Percentiles rank a stretch among this genome's conserved stretches.
These are phyloP conservation scores for Pinus taeda DNA, from an alignment of 75 land plant species.

Conservation along the genomic window DNA sequence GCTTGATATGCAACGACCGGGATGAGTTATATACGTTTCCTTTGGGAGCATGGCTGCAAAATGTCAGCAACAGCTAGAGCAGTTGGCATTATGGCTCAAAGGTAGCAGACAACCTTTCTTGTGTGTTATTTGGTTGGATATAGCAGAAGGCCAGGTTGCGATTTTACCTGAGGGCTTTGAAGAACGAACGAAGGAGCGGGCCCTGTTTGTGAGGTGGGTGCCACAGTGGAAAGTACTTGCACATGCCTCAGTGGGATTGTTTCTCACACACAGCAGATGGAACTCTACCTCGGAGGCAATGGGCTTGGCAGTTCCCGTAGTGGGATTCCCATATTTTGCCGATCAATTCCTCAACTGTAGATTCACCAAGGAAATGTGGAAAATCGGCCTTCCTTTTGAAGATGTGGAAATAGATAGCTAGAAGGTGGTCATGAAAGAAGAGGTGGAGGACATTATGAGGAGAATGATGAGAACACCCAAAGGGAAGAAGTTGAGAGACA, in stretches of 20 bases:
- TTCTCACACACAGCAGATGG: conserved; percentile 35
- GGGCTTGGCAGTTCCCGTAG: conserved; percentile 16
- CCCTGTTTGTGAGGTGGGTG: too few species aligned
- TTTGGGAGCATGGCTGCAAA: too few species aligned
- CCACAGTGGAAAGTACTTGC: conserved; percentile 3
- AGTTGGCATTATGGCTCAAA: too few species aligned
- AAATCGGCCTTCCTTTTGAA: conserved; percentile 12
- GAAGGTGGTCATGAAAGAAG: background rate
- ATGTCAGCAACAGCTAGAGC: too few species aligned
- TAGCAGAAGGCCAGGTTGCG: too few species aligned
- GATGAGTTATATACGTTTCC: too few species aligned
- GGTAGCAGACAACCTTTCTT: too few species aligned
- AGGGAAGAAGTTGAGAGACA: background rate
- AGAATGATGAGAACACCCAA: background rate
- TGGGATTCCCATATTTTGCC: conserved; percentile 21
- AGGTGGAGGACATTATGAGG: background rate
- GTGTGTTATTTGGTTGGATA: too few species aligned
- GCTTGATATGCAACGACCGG: background rate
- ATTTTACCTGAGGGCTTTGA: too few species aligned
- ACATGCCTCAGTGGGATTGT: conserved; percentile 22
- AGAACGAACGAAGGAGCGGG: too few species aligned
- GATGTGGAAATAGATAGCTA: background rate
- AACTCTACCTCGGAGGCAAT: conserved; percentile 33
- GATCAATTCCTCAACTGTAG: conserved; percentile 14
- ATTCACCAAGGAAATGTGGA: conserved; percentile 14